Conservation (phyloP, 2,329 filamentous ascomycete genomes). For the Colletotrichum cordylinicola region DNA sequence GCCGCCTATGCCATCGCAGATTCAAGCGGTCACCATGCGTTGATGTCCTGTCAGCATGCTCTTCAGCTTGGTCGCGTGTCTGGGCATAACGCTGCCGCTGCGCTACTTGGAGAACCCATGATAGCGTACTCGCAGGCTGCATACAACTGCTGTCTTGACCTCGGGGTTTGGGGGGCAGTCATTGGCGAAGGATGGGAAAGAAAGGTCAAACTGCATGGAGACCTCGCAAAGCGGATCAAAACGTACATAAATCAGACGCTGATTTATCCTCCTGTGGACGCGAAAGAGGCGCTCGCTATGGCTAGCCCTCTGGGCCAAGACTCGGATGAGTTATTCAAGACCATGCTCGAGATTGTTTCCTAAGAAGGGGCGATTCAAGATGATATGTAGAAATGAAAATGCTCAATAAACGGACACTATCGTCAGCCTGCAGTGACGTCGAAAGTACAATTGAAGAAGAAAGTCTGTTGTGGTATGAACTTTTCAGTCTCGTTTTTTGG, state of each 20-base stretch:
- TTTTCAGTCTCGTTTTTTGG: too few relatives aligned
- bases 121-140: conserved; percentile 33
- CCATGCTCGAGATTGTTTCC: neutral
- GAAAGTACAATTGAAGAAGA: neutral
- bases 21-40: conserved; percentile 28
- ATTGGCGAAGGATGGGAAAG: conserved; percentile 35
- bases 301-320: conserved; percentile 26
- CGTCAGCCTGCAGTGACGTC: rapidly evolving
- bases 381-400: neutral
- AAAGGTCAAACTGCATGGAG: conserved; percentile 30
- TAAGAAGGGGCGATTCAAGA: neutral
- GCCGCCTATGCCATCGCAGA: conserved; percentile 32
- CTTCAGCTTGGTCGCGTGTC: conserved; percentile 36
- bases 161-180: conserved; percentile 36
- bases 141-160: conserved; percentile 40
- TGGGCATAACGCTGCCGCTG: conserved; percentile 38
- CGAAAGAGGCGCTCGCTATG: conserved; percentile 26
- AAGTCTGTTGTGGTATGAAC: too few relatives aligned
- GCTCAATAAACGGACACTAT: rapidly evolving
- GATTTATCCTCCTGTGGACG: conserved; percentile 36
- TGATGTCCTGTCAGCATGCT: conserved; percentile 47
- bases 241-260: conserved; percentile 35
- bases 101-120: conserved; percentile 31
- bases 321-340: conserved; percentile 7
- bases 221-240: conserved; percentile 37